phyloP scores from a whole-genome alignment of 371 early-diverging fungal species.

The Actinomucor elegans region DNA sequence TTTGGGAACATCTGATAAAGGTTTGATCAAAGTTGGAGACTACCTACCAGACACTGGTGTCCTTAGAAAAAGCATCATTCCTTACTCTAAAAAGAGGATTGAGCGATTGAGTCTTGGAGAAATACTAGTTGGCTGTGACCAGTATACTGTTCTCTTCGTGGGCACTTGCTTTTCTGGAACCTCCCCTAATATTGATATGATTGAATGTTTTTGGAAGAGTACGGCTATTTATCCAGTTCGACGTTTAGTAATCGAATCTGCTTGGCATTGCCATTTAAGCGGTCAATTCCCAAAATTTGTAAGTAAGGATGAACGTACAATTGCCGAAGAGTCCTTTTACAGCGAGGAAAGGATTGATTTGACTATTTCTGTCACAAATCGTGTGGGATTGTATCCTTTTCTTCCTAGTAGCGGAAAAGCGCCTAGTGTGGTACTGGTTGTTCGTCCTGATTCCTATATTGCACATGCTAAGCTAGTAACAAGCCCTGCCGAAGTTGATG shows the following conservation, averaged over 20 bases:
- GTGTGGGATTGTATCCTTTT: slow-evolving; percentile 1
- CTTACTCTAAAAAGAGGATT: background rate
- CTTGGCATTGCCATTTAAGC: slow-evolving; percentile 1
- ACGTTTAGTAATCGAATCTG: slow-evolving; percentile 11
- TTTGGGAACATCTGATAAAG: slow-evolving; percentile 16
- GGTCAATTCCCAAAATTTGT: slow-evolving; percentile 4
- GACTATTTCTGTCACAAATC: slow-evolving; percentile 5
- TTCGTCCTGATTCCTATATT: slow-evolving; percentile 20
- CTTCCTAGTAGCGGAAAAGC: background rate
- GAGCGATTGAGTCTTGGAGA: slow-evolving; percentile 4
- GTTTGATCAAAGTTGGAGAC: slow-evolving; percentile 10
- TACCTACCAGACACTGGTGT: slow-evolving; percentile 16
- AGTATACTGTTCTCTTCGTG: slow-evolving; percentile 1
- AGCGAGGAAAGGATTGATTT: slow-evolving; percentile 9
- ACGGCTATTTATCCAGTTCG: slow-evolving; percentile 8
- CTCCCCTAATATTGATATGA: background rate
- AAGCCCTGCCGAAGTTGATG: background rate
- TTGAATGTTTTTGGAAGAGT: slow-evolving; percentile 11
- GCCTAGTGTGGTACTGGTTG: slow-evolving; percentile 2
- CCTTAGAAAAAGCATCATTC: slow-evolving; percentile 4
- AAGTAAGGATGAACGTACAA: slow-evolving; percentile 1
- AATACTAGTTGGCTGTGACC: background rate
- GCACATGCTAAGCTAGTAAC: slow-evolving; percentile 10
- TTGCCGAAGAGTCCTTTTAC: slow-evolving; percentile 12
- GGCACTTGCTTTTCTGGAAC: background rate